phyloP scores from a whole-genome alignment of 2,329 filamentous ascomycete species.

The Fusarium sp. region DNA sequence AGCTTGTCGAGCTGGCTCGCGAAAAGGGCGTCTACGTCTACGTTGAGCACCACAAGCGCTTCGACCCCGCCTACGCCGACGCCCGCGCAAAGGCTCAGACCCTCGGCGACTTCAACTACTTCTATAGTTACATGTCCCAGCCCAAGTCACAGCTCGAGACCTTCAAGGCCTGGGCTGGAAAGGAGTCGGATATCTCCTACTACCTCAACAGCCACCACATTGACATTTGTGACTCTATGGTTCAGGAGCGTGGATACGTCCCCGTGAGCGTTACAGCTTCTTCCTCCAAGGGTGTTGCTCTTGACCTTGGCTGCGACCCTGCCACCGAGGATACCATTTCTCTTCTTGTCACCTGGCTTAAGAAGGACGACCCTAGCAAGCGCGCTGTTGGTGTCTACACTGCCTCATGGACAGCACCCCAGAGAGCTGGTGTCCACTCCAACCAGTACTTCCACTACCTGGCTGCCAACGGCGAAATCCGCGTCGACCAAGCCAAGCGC shows the following conservation, averaged over 20 bases:
- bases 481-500: constrained; percentile 90
- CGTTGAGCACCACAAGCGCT: constrained; percentile 96
- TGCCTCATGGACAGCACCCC: constrained; percentile 91
- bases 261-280: constrained; percentile 82
- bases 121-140: constrained; percentile 96
- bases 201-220: constrained; percentile 96
- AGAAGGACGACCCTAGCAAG: constrained; percentile 71
- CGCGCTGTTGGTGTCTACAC: constrained; percentile 89
- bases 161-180: constrained; percentile 92
- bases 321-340: constrained; percentile 94
- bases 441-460: constrained; percentile 99
- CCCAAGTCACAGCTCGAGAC: constrained; percentile 91
- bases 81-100: constrained; percentile 77
- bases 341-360: constrained; percentile 85
- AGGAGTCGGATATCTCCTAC: constrained; percentile 92
- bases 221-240: constrained; percentile 92
- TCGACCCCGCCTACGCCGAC: constrained; percentile 90
- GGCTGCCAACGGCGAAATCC: constrained; percentile 81
- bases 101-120: constrained; percentile 97
- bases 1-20: constrained; percentile 74
- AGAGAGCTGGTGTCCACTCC: constrained; percentile 91
- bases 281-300: constrained; percentile 79
- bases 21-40: constrained; percentile 86
- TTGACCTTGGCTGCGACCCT: constrained; percentile 76
- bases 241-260: constrained; percentile 72